A percentile compares a stretch with the other conserved stretches of the same genome.
phyloP scores from a whole-genome alignment of 192 early-diverging fungal genomes.

The Coemansia asiatica region DNA sequence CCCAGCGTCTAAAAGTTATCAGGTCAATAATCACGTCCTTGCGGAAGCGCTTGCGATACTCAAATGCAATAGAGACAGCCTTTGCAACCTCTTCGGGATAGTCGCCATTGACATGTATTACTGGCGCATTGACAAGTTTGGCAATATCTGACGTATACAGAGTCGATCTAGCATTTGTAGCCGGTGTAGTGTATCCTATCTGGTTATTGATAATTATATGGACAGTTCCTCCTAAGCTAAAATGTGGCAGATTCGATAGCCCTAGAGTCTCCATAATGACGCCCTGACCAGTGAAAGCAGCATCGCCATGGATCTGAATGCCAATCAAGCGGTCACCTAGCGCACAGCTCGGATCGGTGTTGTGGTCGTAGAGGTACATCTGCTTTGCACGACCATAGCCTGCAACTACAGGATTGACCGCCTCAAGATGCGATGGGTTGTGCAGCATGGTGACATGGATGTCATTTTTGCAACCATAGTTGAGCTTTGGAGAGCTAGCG shows the following conservation, averaged over 20 bases:
- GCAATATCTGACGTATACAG: constrained; percentile 92
- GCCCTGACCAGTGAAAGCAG: constrained; percentile 84
- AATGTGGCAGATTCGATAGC: constrained; percentile 93
- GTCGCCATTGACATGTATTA: constrained; percentile 96
- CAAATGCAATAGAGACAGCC: constrained; percentile 81
- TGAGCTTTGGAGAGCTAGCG: constrained; percentile 75
- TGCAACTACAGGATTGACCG: constrained; percentile 93
- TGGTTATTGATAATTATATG: constrained; percentile 99
- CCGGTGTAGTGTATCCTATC: constrained; percentile 95
- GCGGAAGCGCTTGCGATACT: constrained; percentile 90
- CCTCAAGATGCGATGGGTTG: constrained; percentile 97
- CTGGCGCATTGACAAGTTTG: constrained; percentile 94
- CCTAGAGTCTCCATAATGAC: constrained; percentile 96
- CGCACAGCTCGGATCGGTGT: constrained; percentile 68
- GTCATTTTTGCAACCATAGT: constrained; percentile 58
- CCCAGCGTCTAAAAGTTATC: constrained; percentile 94
- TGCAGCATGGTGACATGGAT: constrained; percentile 88
- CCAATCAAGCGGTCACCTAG: constrained; percentile 93
- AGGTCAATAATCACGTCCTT: constrained; percentile 95
- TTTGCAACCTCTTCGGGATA: constrained; percentile 89
- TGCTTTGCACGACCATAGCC: constrained; percentile 96
- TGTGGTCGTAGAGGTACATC: constrained; percentile 73
- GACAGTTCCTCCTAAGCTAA: constrained; percentile 90
- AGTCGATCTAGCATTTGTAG: constrained; percentile 89
- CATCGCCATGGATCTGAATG: constrained; percentile 94